phyloP scores from a whole-genome alignment of 2,329 filamentous ascomycete species.

The Pseudopithomyces chartarum region DNA sequence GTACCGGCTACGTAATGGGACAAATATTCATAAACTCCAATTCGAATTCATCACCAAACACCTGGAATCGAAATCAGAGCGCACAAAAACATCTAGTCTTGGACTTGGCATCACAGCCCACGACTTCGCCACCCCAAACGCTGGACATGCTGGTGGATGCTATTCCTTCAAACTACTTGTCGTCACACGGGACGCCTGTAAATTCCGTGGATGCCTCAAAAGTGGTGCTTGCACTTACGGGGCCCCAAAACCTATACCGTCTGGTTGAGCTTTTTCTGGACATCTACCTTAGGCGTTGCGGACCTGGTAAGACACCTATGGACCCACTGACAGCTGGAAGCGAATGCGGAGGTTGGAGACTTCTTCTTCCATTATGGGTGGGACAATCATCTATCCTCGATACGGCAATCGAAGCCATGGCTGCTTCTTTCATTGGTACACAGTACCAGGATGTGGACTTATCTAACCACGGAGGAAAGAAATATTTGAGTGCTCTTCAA shows the following conservation, averaged over 20 bases:
- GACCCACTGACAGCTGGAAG: slow-evolving; percentile 15
- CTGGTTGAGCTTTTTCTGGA: slow-evolving; percentile 23
- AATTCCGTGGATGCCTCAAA: slow-evolving; percentile 1
- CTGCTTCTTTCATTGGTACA: slow-evolving; percentile 21
- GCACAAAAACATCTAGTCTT: slow-evolving; percentile 27
- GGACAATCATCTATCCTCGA: slow-evolving; percentile 22
- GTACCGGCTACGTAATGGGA: slow-evolving; percentile 25
- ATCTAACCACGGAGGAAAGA: slow-evolving; percentile 12
- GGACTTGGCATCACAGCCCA: slow-evolving; percentile 22
- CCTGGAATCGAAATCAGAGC: slow-evolving; percentile 24
- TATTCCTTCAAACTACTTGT: background rate
- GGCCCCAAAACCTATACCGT: slow-evolving; percentile 13
- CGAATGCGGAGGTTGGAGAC: slow-evolving; percentile 24
- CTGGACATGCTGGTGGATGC: slow-evolving; percentile 1
- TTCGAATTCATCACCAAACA: slow-evolving; percentile 20
- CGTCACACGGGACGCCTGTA: background rate
- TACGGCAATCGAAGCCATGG: slow-evolving; percentile 23
- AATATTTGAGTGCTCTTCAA: slow-evolving; percentile 23
- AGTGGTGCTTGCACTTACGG: slow-evolving; percentile 7
- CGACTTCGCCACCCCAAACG: slow-evolving; percentile 6
- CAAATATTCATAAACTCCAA: slow-evolving; percentile 28
- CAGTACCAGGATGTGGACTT: slow-evolving; percentile 21
- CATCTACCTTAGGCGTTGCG: slow-evolving; percentile 20
- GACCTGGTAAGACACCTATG: slow-evolving; percentile 8
- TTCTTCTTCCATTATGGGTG: slow-evolving; percentile 20